These are phyloP conservation scores for Hemisphaericaspora subhashii DNA, from an alignment of 1,139 yeast species.

Conservation along the genomic window DNA sequence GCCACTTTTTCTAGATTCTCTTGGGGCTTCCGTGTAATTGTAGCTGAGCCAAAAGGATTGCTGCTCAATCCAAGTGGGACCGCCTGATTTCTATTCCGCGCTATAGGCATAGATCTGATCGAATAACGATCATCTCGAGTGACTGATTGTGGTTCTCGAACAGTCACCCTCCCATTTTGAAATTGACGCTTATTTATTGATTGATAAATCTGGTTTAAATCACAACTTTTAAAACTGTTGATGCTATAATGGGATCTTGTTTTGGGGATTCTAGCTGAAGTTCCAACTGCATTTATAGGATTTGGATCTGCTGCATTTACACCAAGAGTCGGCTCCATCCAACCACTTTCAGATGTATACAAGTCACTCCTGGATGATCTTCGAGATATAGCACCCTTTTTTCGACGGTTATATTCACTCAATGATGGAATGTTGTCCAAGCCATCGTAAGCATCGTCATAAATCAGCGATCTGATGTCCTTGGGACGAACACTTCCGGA, in stretches of 20 bases:
- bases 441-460: slow-evolving; percentile 16
- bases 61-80: background rate
- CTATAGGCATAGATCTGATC: background rate
- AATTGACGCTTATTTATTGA: slow-evolving; percentile 6
- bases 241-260: slow-evolving; percentile 34
- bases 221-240: slow-evolving; percentile 16
- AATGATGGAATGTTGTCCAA: slow-evolving; percentile 33
- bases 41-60: background rate
- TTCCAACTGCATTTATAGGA: background rate
- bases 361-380: slow-evolving; percentile 45
- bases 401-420: slow-evolving; percentile 32
- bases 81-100: background rate
- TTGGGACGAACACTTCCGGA: slow-evolving; percentile 24
- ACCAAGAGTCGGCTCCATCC: slow-evolving; percentile 41
- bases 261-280: slow-evolving; percentile 16
- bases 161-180: background rate
- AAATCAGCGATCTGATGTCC: slow-evolving; percentile 5
- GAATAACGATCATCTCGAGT: background rate
- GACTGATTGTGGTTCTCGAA: background rate
- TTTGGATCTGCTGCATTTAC: background rate
- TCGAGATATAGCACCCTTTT: background rate
- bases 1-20: background rate
- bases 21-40: background rate
- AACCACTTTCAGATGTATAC: slow-evolving; percentile 40
- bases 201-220: slow-evolving; percentile 14